phyloP scores from a whole-genome alignment of 148 eudicot species.

The Heliosperma pusillum region DNA sequence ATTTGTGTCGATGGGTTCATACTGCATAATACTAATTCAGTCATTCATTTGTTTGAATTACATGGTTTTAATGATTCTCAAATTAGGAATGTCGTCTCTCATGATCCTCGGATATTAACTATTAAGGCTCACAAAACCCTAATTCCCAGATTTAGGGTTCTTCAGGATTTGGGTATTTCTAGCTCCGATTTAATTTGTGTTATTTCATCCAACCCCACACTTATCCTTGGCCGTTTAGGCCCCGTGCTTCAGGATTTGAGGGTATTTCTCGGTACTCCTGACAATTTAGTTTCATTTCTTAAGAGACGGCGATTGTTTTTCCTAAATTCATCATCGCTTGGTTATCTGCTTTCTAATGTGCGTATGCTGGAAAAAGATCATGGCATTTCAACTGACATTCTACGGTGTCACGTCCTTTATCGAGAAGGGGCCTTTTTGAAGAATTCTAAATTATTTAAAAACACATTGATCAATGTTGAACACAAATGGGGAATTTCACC shows the following conservation, averaged over 20 bases:
- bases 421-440: no score
- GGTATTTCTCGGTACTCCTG: background rate
- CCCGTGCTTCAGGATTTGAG: background rate
- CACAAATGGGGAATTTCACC: conserved; percentile 23
- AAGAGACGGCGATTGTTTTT: no score
- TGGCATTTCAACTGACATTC: no score
- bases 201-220: no score
- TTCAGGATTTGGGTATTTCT: conserved; percentile 28
- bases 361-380: background rate
- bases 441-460: background rate
- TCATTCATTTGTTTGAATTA: conserved; percentile 23
- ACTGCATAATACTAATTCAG: no score
- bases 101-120: conserved; percentile 21
- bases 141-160: conserved; percentile 32
- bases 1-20: no score
- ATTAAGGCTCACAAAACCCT: conserved; percentile 28
- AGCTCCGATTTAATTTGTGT: background rate
- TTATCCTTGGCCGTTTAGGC: no score
- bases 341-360: conserved; percentile 16
- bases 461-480: conserved; percentile 21
- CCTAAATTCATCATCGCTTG: no score
- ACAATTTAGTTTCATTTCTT: no score
- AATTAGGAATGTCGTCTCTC: conserved; percentile 23
- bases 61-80: conserved; percentile 27
- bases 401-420: background rate